Evolutionary conservation across 768 basidiomycete genomes (phyloP), one percentile per base, ranked within the genome.

Genomic region (Tricholoma bakamatsutake): DNA sequence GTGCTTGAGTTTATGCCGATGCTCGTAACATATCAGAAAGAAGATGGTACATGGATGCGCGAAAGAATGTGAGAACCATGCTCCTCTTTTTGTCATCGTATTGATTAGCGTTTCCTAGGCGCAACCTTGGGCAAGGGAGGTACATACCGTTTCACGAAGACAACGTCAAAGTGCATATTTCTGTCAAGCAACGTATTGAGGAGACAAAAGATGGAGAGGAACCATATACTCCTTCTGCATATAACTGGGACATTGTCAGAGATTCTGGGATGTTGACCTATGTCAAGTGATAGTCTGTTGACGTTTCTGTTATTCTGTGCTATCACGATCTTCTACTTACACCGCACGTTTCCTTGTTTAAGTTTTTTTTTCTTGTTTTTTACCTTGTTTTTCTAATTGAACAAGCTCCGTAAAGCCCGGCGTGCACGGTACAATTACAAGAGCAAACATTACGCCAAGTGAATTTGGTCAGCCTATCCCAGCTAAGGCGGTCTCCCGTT

Each of bases 91-190:
- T 15, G 13, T 34, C 35, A 11, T 34, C 1, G 13, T 27, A 31
- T 39, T 35, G 24, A 24, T 30, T 15, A 33, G 24, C 42, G n/a
- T 55, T 58, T 31, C 34, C 11, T 43, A 68, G 67, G 63, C 62
- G 63, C 27, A 68, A 68, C 45, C 61, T 67, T 42, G 67, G 67
- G 2, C 63, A 59, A 54, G 67, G 67, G n/a, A 56, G 67, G 13
- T 68, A 66, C 51, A 66, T 68, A 18, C 67, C 66, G 13, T 64
- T 66, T 52, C 42, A 59, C 35, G 53, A 64, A 7, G 59, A 67
- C 49, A 45, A 61, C 43, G 53, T 67, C 46, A 53, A 60, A 40
- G 63, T 68, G n/a, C 67, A 68, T 53, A 46, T 52, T 6, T 64
- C 66, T 2, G 67, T 68, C 42, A 43, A 58, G 37, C 37, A 55